Conservation (phyloP, 345 rosid species). For the Lepidium didymum region DNA sequence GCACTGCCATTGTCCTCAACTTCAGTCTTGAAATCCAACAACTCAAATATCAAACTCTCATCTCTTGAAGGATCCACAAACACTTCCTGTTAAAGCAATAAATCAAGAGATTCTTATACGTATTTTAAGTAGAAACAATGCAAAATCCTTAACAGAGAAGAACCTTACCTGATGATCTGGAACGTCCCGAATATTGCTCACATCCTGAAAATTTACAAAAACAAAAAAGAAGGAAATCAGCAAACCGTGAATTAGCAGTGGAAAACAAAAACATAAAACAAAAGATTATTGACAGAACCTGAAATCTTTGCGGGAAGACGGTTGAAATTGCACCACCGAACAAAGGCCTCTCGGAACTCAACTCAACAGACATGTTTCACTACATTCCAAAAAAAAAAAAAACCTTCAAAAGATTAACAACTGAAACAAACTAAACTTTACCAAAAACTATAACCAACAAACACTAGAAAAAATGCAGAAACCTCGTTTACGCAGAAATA, state of each 20-base stretch:
- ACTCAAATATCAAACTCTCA: conserved; percentile 82
- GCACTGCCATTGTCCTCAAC: conserved; percentile 57
- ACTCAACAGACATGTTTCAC: conserved; percentile 37
- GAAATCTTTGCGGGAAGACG: conserved; percentile 49
- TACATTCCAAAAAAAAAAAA: background rate
- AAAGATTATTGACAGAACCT: conserved; percentile 36
- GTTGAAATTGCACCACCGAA: conserved; percentile 60
- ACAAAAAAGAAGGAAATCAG: background rate
- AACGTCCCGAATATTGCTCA: conserved; percentile 60
- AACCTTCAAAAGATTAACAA: background rate
- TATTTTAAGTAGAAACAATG: background rate
- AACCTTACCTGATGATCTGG: conserved; percentile 67
- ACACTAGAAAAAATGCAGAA: too few species aligned
- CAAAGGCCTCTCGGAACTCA: conserved; percentile 33
- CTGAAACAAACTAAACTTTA: background rate
- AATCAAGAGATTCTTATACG: background rate
- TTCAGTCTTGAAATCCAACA: conserved; percentile 62
- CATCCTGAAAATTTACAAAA: conserved; percentile 39
- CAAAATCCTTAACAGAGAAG: background rate
- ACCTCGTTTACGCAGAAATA: too few species aligned
- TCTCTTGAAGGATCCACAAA: conserved; percentile 75
- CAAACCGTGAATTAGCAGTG: background rate
- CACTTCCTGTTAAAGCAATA: conserved; percentile 52
- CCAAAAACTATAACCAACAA: background rate
- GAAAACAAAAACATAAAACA: too few species aligned